A percentile compares a stretch with the other conserved stretches of the same genome.
These are phyloP conservation scores for Rubroboletus satanas DNA, from an alignment of 768 basidiomycete genomes.

Conservation along the genomic window DNA sequence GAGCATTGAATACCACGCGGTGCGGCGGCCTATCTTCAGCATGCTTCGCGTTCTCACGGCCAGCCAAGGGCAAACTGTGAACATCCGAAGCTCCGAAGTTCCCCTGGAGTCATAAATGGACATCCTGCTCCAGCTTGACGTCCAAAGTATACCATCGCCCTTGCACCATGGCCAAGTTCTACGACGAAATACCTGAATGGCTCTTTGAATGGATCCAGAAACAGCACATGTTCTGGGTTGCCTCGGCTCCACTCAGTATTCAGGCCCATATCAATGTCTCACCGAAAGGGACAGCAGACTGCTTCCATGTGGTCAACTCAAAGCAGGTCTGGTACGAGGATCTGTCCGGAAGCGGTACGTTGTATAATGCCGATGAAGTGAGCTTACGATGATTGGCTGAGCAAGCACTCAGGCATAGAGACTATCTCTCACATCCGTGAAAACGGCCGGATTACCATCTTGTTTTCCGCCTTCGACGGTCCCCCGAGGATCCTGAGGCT, in stretches of 20 bases:
- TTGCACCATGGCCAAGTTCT: constrained; percentile 50
- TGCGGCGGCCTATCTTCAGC: background rate
- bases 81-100: background rate
- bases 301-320: constrained; percentile 54
- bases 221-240: constrained; percentile 72
- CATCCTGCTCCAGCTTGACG: background rate
- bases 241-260: constrained; percentile 54
- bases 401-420: constrained; percentile 40
- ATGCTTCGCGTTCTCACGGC: background rate
- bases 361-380: background rate
- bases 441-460: constrained; percentile 57
- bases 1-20: too few species aligned
- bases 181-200: constrained; percentile 52
- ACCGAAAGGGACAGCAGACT: constrained; percentile 61
- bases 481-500: constrained; percentile 54
- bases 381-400: background rate
- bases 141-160: background rate
- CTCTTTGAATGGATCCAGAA: constrained; percentile 55
- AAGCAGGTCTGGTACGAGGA: constrained; percentile 70
- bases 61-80: background rate
- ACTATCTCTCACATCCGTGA: constrained; percentile 61
- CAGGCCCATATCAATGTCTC: constrained; percentile 65
- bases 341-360: constrained; percentile 58
- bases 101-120: background rate
- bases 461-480: constrained; percentile 60